A percentile compares a stretch with the other conserved stretches of the same genome.
Conservation (phyloP, 208 protist species). For the Trypanosoma avium region DNA sequence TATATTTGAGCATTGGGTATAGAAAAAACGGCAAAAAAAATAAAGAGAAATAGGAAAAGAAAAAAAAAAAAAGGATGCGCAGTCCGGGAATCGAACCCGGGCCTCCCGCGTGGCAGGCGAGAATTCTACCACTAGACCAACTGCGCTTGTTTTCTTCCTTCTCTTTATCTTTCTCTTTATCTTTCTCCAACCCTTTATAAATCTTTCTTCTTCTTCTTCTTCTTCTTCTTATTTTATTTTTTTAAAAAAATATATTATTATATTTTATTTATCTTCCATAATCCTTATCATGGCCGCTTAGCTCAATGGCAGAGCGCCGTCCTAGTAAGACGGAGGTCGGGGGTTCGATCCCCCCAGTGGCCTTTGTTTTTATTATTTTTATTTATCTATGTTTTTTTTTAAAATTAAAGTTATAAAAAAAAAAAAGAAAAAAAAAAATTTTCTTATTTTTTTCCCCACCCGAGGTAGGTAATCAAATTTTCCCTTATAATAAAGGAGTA, state of each 20-base stretch:
- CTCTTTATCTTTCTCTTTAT: too few relatives aligned
- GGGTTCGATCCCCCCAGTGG: constrained; percentile 92
- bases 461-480: constrained; percentile 27
- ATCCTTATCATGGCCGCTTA: constrained; percentile 88
- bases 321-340: constrained; percentile 92
- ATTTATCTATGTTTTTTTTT: constrained; percentile 7
- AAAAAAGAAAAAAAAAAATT: constrained; percentile 6
- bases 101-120: constrained; percentile 91
- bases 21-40: background rate
- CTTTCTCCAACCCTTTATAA: too few relatives aligned
- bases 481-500: constrained; percentile 33
- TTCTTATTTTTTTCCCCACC: constrained; percentile 6
- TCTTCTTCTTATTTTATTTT: too few relatives aligned
- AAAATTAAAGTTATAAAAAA: constrained; percentile 4
- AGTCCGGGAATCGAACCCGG: constrained; percentile 94
- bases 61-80: constrained; percentile 60
- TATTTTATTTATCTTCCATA: too few relatives aligned
- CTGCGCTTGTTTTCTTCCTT: too few relatives aligned
- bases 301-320: constrained; percentile 92
- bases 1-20: background rate
- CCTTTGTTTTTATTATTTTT: constrained; percentile 44
- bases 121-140: constrained; percentile 95
- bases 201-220: too few relatives aligned
- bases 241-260: too few relatives aligned
- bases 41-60: background rate